Evolutionary conservation across 1,139 yeast species (phyloP).

Genomic region (Martiniozyma asiatica): DNA sequence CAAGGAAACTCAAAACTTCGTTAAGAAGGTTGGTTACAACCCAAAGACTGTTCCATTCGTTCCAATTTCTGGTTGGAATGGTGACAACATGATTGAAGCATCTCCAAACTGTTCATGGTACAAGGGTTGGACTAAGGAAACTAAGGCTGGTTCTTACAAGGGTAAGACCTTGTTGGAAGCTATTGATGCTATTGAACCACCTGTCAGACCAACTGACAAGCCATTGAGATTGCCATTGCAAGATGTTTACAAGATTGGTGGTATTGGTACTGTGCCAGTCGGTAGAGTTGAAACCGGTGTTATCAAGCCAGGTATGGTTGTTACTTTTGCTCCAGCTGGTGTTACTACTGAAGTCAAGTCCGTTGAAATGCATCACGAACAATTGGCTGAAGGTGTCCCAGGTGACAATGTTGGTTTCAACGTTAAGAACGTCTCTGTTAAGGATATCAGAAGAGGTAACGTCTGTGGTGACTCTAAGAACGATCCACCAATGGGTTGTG

Average conservation of each 20-base stretch:
- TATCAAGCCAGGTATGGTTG: conserved; percentile 78
- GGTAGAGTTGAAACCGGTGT: conserved; percentile 73
- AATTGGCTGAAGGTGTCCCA: conserved; percentile 73
- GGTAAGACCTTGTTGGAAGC: conserved; percentile 86
- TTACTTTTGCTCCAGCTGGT: conserved; percentile 84
- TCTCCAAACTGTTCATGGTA: conserved; percentile 81
- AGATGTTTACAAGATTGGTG: conserved; percentile 90
- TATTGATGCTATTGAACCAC: conserved; percentile 79
- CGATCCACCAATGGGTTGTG: conserved; percentile 82
- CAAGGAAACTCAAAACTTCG: conserved; percentile 41
- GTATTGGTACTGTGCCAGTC: conserved; percentile 49
- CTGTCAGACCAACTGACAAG: conserved; percentile 77
- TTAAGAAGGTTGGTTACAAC: conserved; percentile 87
- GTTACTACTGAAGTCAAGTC: conserved; percentile 90
- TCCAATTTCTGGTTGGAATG: conserved; percentile 91
- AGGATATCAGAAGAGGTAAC: conserved; percentile 93
- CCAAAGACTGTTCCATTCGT: conserved; percentile 87
- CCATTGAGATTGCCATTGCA: conserved; percentile 85
- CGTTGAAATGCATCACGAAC: too few relatives aligned
- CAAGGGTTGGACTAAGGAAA: conserved; percentile 85
- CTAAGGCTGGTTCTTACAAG: conserved; percentile 26
- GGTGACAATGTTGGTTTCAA: conserved; percentile 95
- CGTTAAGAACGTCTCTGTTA: conserved; percentile 89
- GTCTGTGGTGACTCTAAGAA: conserved; percentile 92
- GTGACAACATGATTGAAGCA: conserved; percentile 86